Conservation (phyloP, 495 filamentous ascomycete species). For the Penicillium fimorum region DNA sequence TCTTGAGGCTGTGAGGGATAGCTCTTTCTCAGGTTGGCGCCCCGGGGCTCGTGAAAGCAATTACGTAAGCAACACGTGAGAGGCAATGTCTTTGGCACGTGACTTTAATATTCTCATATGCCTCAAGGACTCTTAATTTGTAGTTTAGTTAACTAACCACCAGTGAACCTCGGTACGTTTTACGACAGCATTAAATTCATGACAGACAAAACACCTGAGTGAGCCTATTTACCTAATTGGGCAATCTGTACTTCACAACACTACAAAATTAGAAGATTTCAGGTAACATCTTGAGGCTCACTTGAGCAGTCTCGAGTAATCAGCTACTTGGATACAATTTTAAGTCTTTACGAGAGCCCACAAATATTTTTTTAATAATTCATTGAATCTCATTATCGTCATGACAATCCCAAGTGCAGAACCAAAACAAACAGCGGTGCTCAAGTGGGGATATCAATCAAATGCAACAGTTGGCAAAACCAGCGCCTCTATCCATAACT, state of each 20-base stretch:
- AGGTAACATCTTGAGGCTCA: not conserved
- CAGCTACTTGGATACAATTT: not conserved
- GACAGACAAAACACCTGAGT: not conserved
- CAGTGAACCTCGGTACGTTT: too few relatives aligned
- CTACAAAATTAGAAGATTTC: not conserved
- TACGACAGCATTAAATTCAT: not conserved
- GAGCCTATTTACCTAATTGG: not conserved
- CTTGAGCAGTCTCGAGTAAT: too few relatives aligned
- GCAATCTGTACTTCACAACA: not conserved
- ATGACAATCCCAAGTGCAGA: slow-evolving; percentile 24
- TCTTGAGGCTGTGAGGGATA: not conserved
- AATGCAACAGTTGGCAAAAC: slow-evolving; percentile 31
- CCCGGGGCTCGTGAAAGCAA: not conserved
- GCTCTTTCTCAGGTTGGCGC: slow-evolving; percentile 2
- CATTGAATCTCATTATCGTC: slow-evolving; percentile 34
- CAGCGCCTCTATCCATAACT: slow-evolving; percentile 43
- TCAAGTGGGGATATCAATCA: slow-evolving; percentile 33
- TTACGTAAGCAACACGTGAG: not conserved
- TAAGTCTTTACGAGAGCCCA: not conserved
- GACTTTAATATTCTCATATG: not conserved
- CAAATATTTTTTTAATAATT: slow-evolving; percentile 14
- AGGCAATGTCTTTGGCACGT: not conserved
- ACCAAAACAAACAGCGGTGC: slow-evolving; percentile 22
- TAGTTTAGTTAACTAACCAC: too few relatives aligned
- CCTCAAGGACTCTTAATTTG: not conserved